phyloP scores from a whole-genome alignment of 106 monocot genomes.

The Platanthera zijinensis region DNA sequence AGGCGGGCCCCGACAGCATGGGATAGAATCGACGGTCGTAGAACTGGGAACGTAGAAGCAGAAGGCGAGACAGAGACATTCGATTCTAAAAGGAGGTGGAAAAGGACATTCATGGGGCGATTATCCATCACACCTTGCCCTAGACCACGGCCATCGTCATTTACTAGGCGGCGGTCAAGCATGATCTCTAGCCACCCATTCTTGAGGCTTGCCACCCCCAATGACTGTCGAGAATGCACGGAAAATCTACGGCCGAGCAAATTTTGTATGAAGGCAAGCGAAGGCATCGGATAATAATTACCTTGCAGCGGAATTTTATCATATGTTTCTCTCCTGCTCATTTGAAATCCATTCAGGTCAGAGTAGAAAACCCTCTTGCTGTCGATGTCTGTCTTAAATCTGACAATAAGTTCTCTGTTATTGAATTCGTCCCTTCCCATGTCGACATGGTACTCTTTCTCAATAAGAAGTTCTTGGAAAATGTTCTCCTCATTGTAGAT shows the following conservation, averaged over 20 bases:
- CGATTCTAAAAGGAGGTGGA: constrained; percentile 61
- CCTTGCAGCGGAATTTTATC: constrained; percentile 94
- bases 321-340: constrained; percentile 85
- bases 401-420: constrained; percentile 73
- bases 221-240: constrained; percentile 81
- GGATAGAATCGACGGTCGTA: constrained; percentile 88
- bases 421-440: constrained; percentile 60
- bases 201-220: constrained; percentile 83
- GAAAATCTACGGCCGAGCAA: constrained; percentile 60
- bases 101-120: constrained; percentile 70
- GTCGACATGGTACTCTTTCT: constrained; percentile 98
- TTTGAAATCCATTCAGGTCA: constrained; percentile 95
- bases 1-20: constrained; percentile 66
- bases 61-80: constrained; percentile 50
- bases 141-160: constrained; percentile 87
- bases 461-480: constrained; percentile 71
- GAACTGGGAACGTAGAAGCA: constrained; percentile 12
- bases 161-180: constrained; percentile 74
- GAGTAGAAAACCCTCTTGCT: constrained; percentile 72
- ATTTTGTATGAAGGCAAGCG: constrained; percentile 85
- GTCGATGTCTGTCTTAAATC: constrained; percentile 84
- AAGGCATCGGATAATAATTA: constrained; percentile 96
- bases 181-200: constrained; percentile 93
- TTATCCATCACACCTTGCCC: constrained; percentile 98
- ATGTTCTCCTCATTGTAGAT: constrained; percentile 56